Evolutionary conservation across 2,329 filamentous ascomycete species (phyloP).

Genomic region (Alternaria postmessia): DNA sequence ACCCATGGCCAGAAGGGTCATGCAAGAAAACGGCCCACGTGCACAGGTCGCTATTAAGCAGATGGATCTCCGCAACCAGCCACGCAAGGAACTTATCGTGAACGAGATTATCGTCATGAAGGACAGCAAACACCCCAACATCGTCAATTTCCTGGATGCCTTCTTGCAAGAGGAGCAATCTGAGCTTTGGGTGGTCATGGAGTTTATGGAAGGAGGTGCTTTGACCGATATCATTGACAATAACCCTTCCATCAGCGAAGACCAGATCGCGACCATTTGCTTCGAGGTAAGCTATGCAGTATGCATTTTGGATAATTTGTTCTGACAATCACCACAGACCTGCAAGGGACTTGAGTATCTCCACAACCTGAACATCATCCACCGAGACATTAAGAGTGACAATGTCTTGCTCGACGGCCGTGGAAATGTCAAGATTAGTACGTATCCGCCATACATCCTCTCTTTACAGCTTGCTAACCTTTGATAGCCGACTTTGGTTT

Average conservation of each 20-base stretch:
- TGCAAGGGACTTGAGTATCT: conserved; percentile 94
- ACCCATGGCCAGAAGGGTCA: conserved; percentile 76
- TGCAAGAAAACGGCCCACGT: conserved; percentile 79
- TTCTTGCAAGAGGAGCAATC: conserved; percentile 94
- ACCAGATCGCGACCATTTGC: conserved; percentile 98
- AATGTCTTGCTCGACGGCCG: conserved; percentile 94
- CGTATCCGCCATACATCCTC: conserved; percentile 50
- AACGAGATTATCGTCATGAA: conserved; percentile 99
- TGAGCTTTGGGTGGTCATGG: conserved; percentile 99
- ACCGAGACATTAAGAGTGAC: conserved; percentile 99
- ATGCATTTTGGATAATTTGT: not conserved
- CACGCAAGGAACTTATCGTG: conserved; percentile 96
- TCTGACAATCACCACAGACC: conserved; percentile 67
- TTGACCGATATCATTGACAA: conserved; percentile 99
- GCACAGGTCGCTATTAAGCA: conserved; percentile 98
- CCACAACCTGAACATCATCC: conserved; percentile 95
- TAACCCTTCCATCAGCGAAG: conserved; percentile 90
- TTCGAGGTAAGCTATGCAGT: conserved; percentile 73
- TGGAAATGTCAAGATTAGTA: conserved; percentile 97
- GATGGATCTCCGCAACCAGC: conserved; percentile 98
- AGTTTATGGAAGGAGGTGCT: conserved; percentile 98
- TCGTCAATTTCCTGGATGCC: conserved; percentile 97
- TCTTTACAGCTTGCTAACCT: conserved; percentile 9
- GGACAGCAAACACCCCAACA: conserved; percentile 96
- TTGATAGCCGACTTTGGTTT: conserved; percentile 94